Percentiles rank a stretch among this genome's conserved stretches.
These are phyloP conservation scores for Pseudocercospora macadamiae DNA, from an alignment of 2,329 filamentous ascomycete genomes.

Conservation along the genomic window DNA sequence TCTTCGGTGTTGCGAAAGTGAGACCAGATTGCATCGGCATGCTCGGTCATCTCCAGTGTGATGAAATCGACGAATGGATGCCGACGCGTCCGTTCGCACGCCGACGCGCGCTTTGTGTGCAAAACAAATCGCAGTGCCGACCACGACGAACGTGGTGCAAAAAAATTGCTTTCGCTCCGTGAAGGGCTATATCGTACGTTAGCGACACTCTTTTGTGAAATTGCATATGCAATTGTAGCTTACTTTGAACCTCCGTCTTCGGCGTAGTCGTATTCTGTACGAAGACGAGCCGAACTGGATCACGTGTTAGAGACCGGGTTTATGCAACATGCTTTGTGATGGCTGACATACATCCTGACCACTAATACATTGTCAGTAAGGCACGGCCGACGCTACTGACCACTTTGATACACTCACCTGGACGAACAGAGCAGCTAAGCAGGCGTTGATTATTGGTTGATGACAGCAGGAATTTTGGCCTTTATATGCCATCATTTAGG, in stretches of 20 bases:
- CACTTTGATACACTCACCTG: slow-evolving; percentile 13
- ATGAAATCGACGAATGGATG: no score
- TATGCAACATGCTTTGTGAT: slow-evolving; percentile 8
- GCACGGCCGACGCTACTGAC: background rate
- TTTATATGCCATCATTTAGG: slow-evolving; percentile 8
- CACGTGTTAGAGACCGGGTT: slow-evolving; percentile 9
- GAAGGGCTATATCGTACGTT: background rate
- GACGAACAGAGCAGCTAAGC: slow-evolving; percentile 11
- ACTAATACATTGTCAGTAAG: slow-evolving; percentile 10
- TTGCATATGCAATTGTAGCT: no score
- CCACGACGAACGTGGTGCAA: no score
- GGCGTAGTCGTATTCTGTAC: slow-evolving; percentile 8
- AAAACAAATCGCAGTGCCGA: no score
- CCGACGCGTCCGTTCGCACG: no score
- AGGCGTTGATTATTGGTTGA: slow-evolving; percentile 5
- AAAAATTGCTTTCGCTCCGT: slow-evolving; percentile 1
- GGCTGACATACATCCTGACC: slow-evolving; percentile 25
- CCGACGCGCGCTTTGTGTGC: no score
- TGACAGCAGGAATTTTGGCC: background rate
- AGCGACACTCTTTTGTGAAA: no score
- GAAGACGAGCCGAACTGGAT: slow-evolving; percentile 22
- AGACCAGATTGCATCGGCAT: background rate
- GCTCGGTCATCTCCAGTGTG: background rate
- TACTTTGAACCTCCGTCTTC: slow-evolving; percentile 22
- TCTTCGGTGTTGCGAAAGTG: background rate